Base-by-base conservation (phyloP, 2,329 filamentous ascomycete species). In the Colletotrichum filicis region DNA sequence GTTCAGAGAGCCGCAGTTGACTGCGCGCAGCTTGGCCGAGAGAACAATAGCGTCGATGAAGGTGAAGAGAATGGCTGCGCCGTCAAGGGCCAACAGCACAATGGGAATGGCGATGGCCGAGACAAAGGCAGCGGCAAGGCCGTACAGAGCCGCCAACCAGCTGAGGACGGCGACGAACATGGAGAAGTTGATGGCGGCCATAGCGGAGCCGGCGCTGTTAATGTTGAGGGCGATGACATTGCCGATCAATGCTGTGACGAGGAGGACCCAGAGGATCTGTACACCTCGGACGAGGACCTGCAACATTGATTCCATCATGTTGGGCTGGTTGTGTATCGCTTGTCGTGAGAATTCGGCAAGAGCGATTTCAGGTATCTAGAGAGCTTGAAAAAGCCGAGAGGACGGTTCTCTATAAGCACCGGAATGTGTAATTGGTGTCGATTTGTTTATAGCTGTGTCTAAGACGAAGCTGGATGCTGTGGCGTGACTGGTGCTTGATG, bases 1-100 rank as follows among this genome's bases (percentile, higher is more conserved):
- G 55, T 80, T 60, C 65, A 85, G 79, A 53, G 75, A 24, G 77
- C 85, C 85, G 84, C 94, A 96, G 87, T 93, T 91, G 79, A 91
- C 90, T 7, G 88, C 90, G n/a, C 85, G 82, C 9, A 95, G 87
- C 81, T 92, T 91, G 28, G 92, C 92, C 5, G 94, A 89, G 55
- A 94, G 87, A 11, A 94, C 93, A 73, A 95, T 87, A 74, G 89
- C 93, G 68, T 85, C 89, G 80, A 94, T 91, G 78, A 95, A 90
- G 76, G 90, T 92, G 85, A 95, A 93, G 67, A 95, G 80, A 2
- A 88, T 85, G 66, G 91, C 89, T 37, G 91, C 77, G 14, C 79
- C 84, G 81, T 94, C 92, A 61, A 92, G 81, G 16, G 82, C 84
- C 42, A 92, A 80, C 69, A 89, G 82, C 62, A 89, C 80, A 19